These are phyloP conservation scores for Chaetomium tenue DNA, from an alignment of 495 filamentous ascomycete genomes.

Conservation along the genomic window DNA sequence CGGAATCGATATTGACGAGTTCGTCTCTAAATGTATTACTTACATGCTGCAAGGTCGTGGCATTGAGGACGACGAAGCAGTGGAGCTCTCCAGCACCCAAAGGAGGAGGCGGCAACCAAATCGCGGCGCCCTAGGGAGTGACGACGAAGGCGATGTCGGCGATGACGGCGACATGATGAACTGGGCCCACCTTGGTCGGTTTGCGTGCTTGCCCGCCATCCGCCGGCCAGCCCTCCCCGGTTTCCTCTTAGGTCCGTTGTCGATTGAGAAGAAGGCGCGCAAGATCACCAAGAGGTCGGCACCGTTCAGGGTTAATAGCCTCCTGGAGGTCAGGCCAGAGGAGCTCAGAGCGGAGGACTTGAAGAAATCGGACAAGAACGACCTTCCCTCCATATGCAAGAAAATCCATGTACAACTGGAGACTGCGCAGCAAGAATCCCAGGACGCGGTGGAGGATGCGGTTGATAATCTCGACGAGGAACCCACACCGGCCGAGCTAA, in stretches of 20 bases:
- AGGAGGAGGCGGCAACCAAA: constrained; percentile 40
- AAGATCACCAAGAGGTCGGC: constrained; percentile 64
- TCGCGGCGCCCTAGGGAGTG: constrained; percentile 28
- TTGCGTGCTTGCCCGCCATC: constrained; percentile 69
- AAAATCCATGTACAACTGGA: constrained; percentile 55
- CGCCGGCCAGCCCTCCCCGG: constrained; percentile 73
- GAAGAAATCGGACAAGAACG: constrained; percentile 66
- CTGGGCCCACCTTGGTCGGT: constrained; percentile 80
- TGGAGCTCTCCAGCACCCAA: constrained; percentile 49
- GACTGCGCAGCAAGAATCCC: constrained; percentile 40
- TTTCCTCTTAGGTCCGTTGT: constrained; percentile 86
- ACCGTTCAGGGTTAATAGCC: constrained; percentile 60
- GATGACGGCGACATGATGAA: constrained; percentile 77
- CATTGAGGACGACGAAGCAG: constrained; percentile 42
- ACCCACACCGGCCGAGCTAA: constrained; percentile 30
- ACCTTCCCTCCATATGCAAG: constrained; percentile 67
- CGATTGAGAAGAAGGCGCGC: constrained; percentile 77
- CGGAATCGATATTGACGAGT: constrained; percentile 88
- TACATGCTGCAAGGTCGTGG: constrained; percentile 72
- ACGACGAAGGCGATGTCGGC: constrained; percentile 52
- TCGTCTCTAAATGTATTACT: constrained; percentile 83
- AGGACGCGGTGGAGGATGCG: constrained; percentile 44
- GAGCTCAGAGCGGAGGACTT: constrained; percentile 71
- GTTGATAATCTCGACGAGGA: constrained; percentile 39
- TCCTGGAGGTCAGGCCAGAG: constrained; percentile 67